Base-by-base conservation (phyloP, 768 basidiomycete genomes). In the Sarcodon sp. region DNA sequence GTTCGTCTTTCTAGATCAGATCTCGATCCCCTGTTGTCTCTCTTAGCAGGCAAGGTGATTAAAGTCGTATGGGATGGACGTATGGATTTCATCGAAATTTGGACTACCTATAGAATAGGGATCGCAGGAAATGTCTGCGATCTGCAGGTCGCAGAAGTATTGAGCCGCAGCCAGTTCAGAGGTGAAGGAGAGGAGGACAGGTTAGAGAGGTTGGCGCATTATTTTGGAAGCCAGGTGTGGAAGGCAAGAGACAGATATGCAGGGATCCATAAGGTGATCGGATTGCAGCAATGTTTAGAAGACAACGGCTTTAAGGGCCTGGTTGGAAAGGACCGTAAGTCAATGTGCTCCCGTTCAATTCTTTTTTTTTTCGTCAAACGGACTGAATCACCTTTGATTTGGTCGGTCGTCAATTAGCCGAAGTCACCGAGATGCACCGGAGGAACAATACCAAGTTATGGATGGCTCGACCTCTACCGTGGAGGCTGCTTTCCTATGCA, bases 11-110 rank as follows among this genome's bases (percentile, higher is more conserved):
- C 46, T 33, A 45, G 54, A 5, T 32, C 54, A 0, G 52, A 53
- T 44, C 54, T 69, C 15, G 49, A 54, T 1, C 50, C 49, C 13
- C 47, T 71, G 10, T 50, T 64, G 7, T 38, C 51, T 16, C 47
- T 68, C 11, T 61, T 71, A 44, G 53, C 51, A 18, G 55, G 62
- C 35, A 53, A 57, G 10, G 51, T 68, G 34, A 56, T 59, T 32
- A 71, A 70, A 53, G 52, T 71, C 50, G 64, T 68, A 51, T 71
- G 66, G 63, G 70, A 71, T 51, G 69, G 68, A 9, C 60, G 69
- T 1, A 64, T 63, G 55, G 70, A 71, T 53, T 67, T 56, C 54
- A 54, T 63, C 33, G 69, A 70, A 50, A 56, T 71, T 3, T 52
- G 31, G 7, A 46, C 57, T 13, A 44, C 51, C 0, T 65, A 65